Percentiles rank a stretch among this genome's conserved stretches.
phyloP scores from a whole-genome alignment of 805 yeast species.

The Cyberlindnera maclurae region DNA sequence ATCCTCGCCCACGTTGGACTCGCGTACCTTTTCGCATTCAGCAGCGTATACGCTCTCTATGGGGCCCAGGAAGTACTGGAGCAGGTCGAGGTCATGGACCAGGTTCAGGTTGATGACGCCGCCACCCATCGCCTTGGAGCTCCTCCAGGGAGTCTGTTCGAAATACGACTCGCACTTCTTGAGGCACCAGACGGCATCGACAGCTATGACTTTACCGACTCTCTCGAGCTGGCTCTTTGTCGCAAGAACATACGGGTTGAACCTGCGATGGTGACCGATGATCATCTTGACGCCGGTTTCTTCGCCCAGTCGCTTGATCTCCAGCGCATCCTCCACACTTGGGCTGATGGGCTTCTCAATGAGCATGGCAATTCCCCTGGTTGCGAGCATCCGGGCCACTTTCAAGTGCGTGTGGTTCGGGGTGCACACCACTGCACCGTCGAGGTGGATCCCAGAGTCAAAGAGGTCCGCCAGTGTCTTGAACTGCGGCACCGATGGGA shows the following conservation, averaged over 20 bases:
- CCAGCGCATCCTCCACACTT: slow-evolving; percentile 9
- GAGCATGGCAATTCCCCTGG: slow-evolving; percentile 9
- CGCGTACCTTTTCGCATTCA: slow-evolving; percentile 11
- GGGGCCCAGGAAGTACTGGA: slow-evolving; percentile 15
- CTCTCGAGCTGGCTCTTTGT: slow-evolving; percentile 9
- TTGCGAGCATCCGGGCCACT: slow-evolving; percentile 6
- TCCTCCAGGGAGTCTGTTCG: slow-evolving; percentile 14
- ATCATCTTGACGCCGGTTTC: slow-evolving; percentile 6
- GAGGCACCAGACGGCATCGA: slow-evolving; percentile 16
- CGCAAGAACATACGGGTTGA: slow-evolving; percentile 15
- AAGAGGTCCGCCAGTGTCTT: slow-evolving; percentile 7
- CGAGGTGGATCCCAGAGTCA: slow-evolving; percentile 2
- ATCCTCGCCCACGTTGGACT: slow-evolving; percentile 5
- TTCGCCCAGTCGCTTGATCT: slow-evolving; percentile 6
- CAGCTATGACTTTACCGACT: slow-evolving; percentile 11
- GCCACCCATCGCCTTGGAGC: slow-evolving; percentile 11
- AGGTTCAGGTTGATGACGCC: slow-evolving; percentile 15
- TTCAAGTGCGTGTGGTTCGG: slow-evolving; percentile 15
- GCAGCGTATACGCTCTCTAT: slow-evolving; percentile 12
- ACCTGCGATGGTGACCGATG: slow-evolving; percentile 15
- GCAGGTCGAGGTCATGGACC: slow-evolving; percentile 16
- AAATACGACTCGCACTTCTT: slow-evolving; percentile 15
- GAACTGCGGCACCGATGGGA: slow-evolving; percentile 8
- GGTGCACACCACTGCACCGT: slow-evolving; percentile 18
- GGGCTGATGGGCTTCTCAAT: slow-evolving; percentile 18